Conservation (phyloP, 2,329 filamentous ascomycete species). For the Macrophomina phaseolina region DNA sequence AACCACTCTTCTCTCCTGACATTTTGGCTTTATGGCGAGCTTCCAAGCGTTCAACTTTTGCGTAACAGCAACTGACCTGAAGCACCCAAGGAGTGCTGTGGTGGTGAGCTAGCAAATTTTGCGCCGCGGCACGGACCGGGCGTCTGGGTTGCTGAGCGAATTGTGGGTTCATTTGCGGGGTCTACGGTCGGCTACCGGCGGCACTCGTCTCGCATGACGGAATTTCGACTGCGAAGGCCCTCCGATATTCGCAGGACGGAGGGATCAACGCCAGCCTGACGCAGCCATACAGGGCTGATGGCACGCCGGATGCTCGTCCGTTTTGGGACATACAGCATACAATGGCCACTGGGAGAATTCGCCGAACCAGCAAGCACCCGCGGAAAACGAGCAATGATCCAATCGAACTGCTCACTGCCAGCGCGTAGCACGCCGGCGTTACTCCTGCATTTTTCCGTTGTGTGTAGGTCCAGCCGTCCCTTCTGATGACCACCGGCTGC, state of each 20-base stretch:
- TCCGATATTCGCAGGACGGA: slow-evolving; percentile 16
- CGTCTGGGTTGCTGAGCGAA: slow-evolving; percentile 22
- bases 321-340: background rate
- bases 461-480: background rate
- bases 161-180: slow-evolving; percentile 24
- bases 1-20: slow-evolving; percentile 22
- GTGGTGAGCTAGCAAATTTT: slow-evolving; percentile 23
- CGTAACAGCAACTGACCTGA: slow-evolving; percentile 20
- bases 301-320: background rate
- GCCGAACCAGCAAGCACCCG: background rate
- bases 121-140: slow-evolving; percentile 22
- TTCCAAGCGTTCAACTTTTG: slow-evolving; percentile 19
- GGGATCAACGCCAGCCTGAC: slow-evolving; percentile 6
- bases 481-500: background rate
- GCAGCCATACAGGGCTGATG: slow-evolving; percentile 10
- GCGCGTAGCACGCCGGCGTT: too few relatives aligned
- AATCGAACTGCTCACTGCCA: too few relatives aligned
- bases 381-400: too few relatives aligned
- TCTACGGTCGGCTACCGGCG: slow-evolving; percentile 13
- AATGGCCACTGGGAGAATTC: background rate
- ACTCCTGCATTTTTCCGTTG: too few relatives aligned
- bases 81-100: background rate
- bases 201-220: slow-evolving; percentile 4
- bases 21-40: background rate
- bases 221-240: background rate